Conservation (phyloP, 2,329 filamentous ascomycete genomes). For the Calonectria naviculata region DNA sequence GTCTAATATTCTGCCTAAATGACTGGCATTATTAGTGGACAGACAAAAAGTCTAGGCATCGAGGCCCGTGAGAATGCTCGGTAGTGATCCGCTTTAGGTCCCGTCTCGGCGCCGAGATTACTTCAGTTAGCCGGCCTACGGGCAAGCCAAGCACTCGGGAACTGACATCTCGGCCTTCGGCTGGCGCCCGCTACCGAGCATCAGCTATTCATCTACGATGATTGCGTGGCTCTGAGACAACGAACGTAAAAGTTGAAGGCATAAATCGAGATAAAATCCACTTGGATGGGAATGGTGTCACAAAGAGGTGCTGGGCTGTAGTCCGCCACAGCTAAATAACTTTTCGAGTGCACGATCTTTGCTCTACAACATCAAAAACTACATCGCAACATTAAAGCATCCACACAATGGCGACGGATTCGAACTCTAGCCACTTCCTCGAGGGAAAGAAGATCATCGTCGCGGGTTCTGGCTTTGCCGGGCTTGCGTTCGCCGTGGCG, state of each 20-base stretch:
- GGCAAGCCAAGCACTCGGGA: not conserved
- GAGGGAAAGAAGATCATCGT: slow-evolving; percentile 15
- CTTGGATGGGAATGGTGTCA: not conserved
- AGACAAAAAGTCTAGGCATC: not conserved
- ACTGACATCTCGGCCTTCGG: not conserved
- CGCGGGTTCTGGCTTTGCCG: slow-evolving; percentile 10
- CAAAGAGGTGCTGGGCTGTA: not conserved
- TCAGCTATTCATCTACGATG: not conserved
- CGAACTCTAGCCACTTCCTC: not conserved
- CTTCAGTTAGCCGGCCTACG: not conserved
- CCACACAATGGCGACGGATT: not conserved
- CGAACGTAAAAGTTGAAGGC: not conserved
- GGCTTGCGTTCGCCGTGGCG: slow-evolving; percentile 1
- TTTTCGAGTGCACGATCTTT: not conserved
- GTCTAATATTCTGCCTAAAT: not conserved
- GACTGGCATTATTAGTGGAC: not conserved
- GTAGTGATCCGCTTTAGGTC: not conserved
- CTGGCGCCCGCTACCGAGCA: not conserved
- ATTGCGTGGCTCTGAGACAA: not conserved
- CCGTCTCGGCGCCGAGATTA: slow-evolving; percentile 1
- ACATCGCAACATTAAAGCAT: not conserved
- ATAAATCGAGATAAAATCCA: not conserved
- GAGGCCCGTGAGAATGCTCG: not conserved
- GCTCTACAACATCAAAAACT: not conserved
- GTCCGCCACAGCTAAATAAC: too few species aligned